A percentile compares a stretch with the other conserved stretches of the same genome.
Conservation (phyloP, 1,284 basidiomycete species). For the Naganishia sp. region DNA sequence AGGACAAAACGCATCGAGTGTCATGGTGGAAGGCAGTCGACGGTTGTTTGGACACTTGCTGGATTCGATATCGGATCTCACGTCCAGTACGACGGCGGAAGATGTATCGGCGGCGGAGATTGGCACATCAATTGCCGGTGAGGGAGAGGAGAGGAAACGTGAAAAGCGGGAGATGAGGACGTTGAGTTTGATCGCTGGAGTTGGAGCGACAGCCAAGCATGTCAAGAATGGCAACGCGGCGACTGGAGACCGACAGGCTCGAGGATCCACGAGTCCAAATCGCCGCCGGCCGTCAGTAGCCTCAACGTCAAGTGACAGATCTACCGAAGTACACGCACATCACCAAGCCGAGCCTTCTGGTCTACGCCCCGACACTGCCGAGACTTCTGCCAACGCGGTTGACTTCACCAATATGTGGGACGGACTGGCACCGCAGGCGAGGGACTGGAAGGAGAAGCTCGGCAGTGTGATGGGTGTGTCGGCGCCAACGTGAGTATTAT, state of each 20-base stretch:
- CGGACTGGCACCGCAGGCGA: constrained; percentile 12
- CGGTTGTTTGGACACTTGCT: constrained; percentile 22
- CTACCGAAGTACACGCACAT: background rate
- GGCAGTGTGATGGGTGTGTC: constrained; percentile 17
- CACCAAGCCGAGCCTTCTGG: background rate
- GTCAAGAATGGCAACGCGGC: too few species aligned
- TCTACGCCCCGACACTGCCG: background rate
- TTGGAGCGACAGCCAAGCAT: background rate
- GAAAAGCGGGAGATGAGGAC: constrained; percentile 15
- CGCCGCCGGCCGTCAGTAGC: too few species aligned
- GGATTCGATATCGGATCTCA: constrained; percentile 18
- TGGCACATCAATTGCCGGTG: background rate
- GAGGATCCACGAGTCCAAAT: too few species aligned
- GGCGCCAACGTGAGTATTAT: constrained; percentile 12
- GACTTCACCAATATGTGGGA: constrained; percentile 21
- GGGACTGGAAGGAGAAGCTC: constrained; percentile 23
- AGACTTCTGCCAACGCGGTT: background rate
- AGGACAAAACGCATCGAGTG: constrained; percentile 1
- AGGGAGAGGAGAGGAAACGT: constrained; percentile 1
- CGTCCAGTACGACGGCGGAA: background rate
- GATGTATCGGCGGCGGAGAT: background rate
- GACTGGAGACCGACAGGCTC: too few species aligned
- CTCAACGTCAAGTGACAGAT: too few species aligned
- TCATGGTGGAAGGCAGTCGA: constrained; percentile 18
- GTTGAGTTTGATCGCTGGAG: constrained; percentile 21